Evolutionary conservation across 1,284 basidiomycete genomes (phyloP).

Genomic region (Paramarasmius palmivorus): DNA sequence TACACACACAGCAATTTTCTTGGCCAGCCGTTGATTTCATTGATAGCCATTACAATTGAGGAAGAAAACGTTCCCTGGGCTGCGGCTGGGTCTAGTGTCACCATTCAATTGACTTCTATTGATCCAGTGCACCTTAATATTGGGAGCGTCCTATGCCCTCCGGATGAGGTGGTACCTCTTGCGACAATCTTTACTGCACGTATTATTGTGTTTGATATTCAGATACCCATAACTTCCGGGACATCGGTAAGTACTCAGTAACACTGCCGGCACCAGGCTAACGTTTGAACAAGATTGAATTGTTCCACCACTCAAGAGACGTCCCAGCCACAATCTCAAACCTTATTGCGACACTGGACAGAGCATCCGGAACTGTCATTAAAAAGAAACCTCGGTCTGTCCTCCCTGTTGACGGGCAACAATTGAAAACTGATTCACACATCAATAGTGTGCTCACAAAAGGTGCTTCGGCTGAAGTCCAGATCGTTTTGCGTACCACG

Average conservation of each 20-base stretch:
- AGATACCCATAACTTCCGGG: conserved; percentile 87
- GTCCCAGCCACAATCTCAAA: conserved; percentile 87
- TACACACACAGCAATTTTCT: conserved; percentile 6
- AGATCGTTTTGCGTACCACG: conserved; percentile 71
- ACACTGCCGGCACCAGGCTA: neutral
- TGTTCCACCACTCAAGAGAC: conserved; percentile 94
- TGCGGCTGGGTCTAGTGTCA: conserved; percentile 87
- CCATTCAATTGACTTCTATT: conserved; percentile 81
- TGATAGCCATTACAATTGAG: conserved; percentile 84
- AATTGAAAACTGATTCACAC: neutral
- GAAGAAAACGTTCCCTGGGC: conserved; percentile 84
- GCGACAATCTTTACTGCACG: conserved; percentile 80
- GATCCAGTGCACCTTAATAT: conserved; percentile 88
- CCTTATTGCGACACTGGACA: conserved; percentile 78
- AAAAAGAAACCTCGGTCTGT: conserved; percentile 82
- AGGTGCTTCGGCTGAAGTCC: conserved; percentile 81
- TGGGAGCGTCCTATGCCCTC: conserved; percentile 88
- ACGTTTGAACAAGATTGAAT: conserved; percentile 66
- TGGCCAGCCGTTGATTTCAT: conserved; percentile 8
- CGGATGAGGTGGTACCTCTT: conserved; percentile 69
- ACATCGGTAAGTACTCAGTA: conserved; percentile 60
- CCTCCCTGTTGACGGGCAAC: too few relatives aligned
- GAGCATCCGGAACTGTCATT: conserved; percentile 71
- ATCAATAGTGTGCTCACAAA: conserved; percentile 76
- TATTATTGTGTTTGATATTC: conserved; percentile 92